Conservation (phyloP, 345 rosid genomes). For the Euphorbia pulcherrima region DNA sequence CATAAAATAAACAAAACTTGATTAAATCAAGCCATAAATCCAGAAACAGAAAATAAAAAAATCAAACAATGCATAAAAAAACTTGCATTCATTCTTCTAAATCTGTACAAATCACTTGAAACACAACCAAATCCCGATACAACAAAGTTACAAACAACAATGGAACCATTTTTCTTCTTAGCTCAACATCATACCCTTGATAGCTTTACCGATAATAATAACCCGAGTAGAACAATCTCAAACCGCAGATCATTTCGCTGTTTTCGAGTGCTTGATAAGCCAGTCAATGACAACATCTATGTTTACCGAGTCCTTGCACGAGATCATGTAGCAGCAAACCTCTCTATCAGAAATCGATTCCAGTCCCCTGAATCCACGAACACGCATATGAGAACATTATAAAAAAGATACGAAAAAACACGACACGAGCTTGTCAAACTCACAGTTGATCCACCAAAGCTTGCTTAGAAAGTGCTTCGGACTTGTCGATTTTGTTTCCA, state of each 20-base stretch:
- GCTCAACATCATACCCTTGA: no score
- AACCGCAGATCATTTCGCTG: conserved; percentile 11
- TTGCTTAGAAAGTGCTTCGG: conserved; percentile 95
- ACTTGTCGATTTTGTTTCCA: conserved; percentile 92
- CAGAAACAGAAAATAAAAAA: no score
- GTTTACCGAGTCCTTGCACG: conserved; percentile 91
- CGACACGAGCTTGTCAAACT: conserved; percentile 26
- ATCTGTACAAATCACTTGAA: no score
- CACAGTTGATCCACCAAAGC: conserved; percentile 94
- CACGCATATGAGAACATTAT: conserved; percentile 7
- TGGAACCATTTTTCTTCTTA: no score
- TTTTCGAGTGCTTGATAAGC: conserved; percentile 93
- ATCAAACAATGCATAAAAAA: no score
- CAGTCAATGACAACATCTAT: conserved; percentile 86
- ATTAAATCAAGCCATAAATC: no score
- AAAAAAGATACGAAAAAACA: not conserved
- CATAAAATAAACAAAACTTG: no score
- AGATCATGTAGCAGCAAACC: conserved; percentile 95
- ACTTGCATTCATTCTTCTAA: no score
- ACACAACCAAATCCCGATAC: no score
- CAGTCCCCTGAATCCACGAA: conserved; percentile 60
- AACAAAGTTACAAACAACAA: no score
- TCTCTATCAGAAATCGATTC: conserved; percentile 72
- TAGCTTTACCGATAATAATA: not conserved
- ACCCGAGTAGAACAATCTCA: not conserved